These are phyloP conservation scores for Arabidopsis hybrid DNA, from an alignment of 441 rosid species.

Conservation along the genomic window DNA sequence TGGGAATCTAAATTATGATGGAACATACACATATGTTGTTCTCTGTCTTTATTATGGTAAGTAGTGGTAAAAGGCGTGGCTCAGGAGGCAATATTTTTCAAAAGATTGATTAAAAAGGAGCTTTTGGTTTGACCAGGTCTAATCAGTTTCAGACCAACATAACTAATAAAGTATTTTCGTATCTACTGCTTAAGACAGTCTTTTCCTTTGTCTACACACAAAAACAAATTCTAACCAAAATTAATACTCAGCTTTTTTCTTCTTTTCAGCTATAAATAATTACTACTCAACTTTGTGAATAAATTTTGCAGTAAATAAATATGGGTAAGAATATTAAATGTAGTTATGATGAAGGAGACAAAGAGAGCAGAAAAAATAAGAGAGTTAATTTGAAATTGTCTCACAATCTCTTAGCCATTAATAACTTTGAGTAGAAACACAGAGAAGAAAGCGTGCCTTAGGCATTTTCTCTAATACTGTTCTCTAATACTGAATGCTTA, in stretches of 20 bases:
- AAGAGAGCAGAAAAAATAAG: constrained; percentile 9
- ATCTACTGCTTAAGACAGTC: constrained; percentile 11
- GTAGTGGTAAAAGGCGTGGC: constrained; percentile 48
- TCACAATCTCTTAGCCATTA: constrained; percentile 5
- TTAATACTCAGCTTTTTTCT: background rate
- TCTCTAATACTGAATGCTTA: constrained; percentile 5
- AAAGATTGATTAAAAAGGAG: constrained; percentile 31
- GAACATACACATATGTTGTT: constrained; percentile 17
- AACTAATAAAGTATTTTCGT: constrained; percentile 24
- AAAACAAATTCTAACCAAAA: constrained; percentile 2
- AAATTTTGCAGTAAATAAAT: constrained; percentile 20
- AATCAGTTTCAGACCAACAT: constrained; percentile 42
- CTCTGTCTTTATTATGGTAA: constrained; percentile 42
- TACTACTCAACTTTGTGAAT: constrained; percentile 1
- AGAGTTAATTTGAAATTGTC: constrained; percentile 16
- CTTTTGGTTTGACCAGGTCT: constrained; percentile 45
- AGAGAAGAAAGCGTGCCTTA: constrained; percentile 26
- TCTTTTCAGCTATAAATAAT: background rate
- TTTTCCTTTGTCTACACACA: constrained; percentile 18
- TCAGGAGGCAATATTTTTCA: constrained; percentile 27
- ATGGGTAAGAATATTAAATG: background rate
- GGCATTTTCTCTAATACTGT: constrained; percentile 2
- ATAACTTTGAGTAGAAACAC: constrained; percentile 7
- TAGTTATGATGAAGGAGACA: constrained; percentile 21
- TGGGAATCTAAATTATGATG: constrained; percentile 44